Base-by-base conservation (phyloP, 1,284 basidiomycete species). In the Hemileia vastatrix region DNA sequence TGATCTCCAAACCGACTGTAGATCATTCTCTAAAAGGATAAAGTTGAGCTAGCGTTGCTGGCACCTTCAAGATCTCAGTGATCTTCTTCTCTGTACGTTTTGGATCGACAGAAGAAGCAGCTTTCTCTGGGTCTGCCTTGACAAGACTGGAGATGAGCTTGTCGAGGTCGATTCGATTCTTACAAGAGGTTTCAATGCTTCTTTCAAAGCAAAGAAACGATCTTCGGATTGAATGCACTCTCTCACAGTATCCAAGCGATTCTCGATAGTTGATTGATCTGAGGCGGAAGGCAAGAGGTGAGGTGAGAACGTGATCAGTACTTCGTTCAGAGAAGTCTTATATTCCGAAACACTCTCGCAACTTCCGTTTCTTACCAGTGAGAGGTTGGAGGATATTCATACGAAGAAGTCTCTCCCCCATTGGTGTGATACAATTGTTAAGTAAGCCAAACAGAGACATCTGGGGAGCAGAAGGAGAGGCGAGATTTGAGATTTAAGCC, bases 361-460 rank as follows among this genome's bases (percentile, higher is more conserved):
- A n/a, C n/a, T n/a, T n/a, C n/a, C n/a, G n/a, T n/a, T n/a, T n/a
- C 73, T 53, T 69, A 85, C 90, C 81, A 52, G 86, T 88, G 50
- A 87, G 79, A 0, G 93, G 93, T 24, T 90, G 86, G 8, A 96
- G 80, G 19, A 97, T 81, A 64, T 86, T 91, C 24, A 85, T 82
- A 56, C 89, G 82, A 32, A 96, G 77, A 32, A 92, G 79, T 9
- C 91, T 81, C 3, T 82, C 77, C 0, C 85, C 91, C 90, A 95
- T 94, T 0, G 89, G 84, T 0, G 92, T 95, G 68, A 81, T 86
- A 1, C 90, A 91, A 63, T 87, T 81, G 70, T 95, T 86, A 53
- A 95, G 76, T 45, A 76, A 63, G 3, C 75, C 76, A 64, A 66
- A 66, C 6, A 73, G 53, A 27, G 59, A 65, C 33, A 71, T 67